Evolutionary conservation across 352 stramenopile genomes (phyloP), one percentile per base, ranked within the genome.

Genomic region (Phytophthora sp.): DNA sequence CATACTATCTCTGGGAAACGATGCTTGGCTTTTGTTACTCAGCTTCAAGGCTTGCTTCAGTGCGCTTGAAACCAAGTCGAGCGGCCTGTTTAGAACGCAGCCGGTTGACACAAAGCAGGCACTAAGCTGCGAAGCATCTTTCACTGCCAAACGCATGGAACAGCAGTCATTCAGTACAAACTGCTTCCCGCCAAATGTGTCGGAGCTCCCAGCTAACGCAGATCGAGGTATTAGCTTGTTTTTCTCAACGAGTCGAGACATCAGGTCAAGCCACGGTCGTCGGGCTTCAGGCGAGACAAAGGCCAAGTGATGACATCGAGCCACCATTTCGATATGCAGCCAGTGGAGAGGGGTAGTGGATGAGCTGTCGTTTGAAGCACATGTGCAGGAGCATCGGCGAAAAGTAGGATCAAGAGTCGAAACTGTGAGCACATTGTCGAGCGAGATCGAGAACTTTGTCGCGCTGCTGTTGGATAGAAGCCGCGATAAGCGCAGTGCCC

Each of bases 91-190:
- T 8, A 38, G 23, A 6, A 20, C 34, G 34, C 49, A 56, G 5
- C 49, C 24, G 2, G 32, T 37, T 11, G 49, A 44, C 26, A 35
- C 10, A 1, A 24, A 24, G 34, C 49, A 56, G 4, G 23, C 20
- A 20, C 15, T 45, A 15, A 45, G 34, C 24, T 31, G 46, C 7
- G 46, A 42, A 7, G 28, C 18, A 30, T 13, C 30, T 10, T 20
- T 17, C n/a, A 31, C 9, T 27, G 18, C 18, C 18, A 54, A 13
- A 5, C 34, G 18, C 34, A 56, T 56, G 3, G 77, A 49, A 21
- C 69, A 77, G 0, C 77, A 66, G 32, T 87, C 65, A 42, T 89
- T 89, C 3, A 89, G 51, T 11, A 89, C 65, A 21, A 65, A 74
- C 3, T 76, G 70, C 44, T 73, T 75, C 13, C 49, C 34, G 13